A percentile compares a stretch with the other conserved stretches of the same genome.
Conservation (phyloP, 345 rosid species). For the Citrus cavaleriei region DNA sequence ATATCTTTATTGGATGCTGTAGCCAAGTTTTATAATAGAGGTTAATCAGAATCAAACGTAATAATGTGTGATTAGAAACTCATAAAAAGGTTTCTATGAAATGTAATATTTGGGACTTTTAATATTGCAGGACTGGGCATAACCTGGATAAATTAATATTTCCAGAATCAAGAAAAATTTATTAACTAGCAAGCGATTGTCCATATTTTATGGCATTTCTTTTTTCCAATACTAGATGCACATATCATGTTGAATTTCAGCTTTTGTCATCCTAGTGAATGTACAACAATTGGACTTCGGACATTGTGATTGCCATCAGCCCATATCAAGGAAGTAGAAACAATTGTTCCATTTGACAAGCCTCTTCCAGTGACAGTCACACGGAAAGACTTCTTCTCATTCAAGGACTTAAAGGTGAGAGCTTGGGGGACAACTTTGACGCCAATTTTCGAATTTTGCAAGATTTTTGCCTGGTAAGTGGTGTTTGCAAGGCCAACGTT, state of each 20-base stretch:
- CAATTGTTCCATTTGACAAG: neutral
- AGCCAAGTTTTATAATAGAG: neutral
- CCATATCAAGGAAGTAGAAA: conserved; percentile 29
- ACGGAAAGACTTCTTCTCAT: conserved; percentile 38
- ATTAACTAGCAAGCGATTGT: no score
- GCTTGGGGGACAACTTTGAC: conserved; percentile 37
- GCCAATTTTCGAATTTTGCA: neutral
- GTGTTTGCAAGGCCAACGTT: conserved; percentile 46
- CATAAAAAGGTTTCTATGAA: neutral
- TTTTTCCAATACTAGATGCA: no score
- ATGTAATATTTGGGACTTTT: no score
- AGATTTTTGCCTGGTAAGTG: conserved; percentile 33
- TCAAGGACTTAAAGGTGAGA: conserved; percentile 26
- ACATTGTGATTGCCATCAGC: conserved; percentile 33
- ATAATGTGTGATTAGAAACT: neutral
- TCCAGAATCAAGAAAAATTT: no score
- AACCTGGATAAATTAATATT: no score
- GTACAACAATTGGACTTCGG: conserved; percentile 6
- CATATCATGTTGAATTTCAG: no score
- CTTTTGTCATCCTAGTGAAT: neutral
- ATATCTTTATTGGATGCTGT: no score
- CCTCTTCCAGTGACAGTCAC: conserved; percentile 27
- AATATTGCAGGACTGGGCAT: no score
- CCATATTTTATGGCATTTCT: no score
- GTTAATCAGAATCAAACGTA: neutral